Conservation (phyloP, 116 monocot species). For the Thalassia testudinum region DNA sequence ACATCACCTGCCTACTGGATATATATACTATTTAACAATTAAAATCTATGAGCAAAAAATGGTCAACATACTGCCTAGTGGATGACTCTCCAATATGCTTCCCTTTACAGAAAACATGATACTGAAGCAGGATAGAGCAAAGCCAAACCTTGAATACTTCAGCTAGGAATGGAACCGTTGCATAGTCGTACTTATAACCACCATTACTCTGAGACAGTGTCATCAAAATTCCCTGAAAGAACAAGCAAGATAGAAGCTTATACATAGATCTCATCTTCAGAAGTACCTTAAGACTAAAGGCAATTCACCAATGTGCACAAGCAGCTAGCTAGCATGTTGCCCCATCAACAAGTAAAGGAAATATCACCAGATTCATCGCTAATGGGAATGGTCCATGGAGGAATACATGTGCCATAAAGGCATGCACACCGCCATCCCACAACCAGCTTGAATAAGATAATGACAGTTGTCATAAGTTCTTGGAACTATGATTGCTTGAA, state of each 20-base stretch:
- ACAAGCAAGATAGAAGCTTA: conserved; percentile 1
- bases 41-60: not conserved
- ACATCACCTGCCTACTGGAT: too few relatives aligned
- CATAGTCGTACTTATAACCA: conserved; percentile 84
- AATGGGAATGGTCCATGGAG: too few relatives aligned
- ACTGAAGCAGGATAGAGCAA: not conserved
- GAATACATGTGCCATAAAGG: too few relatives aligned
- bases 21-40: too few relatives aligned
- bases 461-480: too few relatives aligned
- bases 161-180: conserved; percentile 89
- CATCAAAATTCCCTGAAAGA: conserved; percentile 81
- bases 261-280: not conserved
- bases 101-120: not conserved
- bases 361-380: not conserved
- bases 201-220: conserved; percentile 90
- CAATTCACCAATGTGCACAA: too few relatives aligned
- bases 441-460: too few relatives aligned
- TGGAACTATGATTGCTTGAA: too few relatives aligned
- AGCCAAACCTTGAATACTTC: conserved; percentile 76
- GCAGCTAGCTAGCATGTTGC: not conserved
- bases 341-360: not conserved
- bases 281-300: not conserved
- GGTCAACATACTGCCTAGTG: too few relatives aligned
- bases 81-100: too few relatives aligned
- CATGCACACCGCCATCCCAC: too few relatives aligned